phyloP scores from a whole-genome alignment of 192 early-diverging fungal species.

The Coemansia sp. region DNA sequence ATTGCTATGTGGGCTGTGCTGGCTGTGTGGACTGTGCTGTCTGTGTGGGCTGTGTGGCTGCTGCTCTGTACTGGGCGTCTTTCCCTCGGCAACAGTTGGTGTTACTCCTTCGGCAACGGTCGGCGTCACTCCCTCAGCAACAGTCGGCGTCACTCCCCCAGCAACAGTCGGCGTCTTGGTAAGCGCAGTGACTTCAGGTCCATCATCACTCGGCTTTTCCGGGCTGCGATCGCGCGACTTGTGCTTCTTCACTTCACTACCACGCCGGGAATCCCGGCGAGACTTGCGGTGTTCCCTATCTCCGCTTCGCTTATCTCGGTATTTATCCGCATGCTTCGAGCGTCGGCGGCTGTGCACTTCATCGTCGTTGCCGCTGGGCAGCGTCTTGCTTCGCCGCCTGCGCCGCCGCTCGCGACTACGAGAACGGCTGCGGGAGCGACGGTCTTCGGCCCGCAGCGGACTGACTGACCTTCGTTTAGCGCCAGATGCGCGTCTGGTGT shows the following conservation, averaged over 20 bases:
- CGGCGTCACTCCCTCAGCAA: too few relatives aligned
- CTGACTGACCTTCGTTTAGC: slow-evolving; percentile 26
- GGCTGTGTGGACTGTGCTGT: neutral
- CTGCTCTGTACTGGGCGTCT: neutral
- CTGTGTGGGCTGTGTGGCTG: neutral
- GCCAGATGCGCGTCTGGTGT: slow-evolving; percentile 9
- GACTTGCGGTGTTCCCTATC: slow-evolving; percentile 9
- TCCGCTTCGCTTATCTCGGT: neutral
- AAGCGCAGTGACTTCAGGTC: neutral
- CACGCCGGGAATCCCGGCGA: slow-evolving; percentile 7
- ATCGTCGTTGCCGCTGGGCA: slow-evolving; percentile 5
- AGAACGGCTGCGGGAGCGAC: slow-evolving; percentile 4
- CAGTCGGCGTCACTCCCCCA: too few relatives aligned
- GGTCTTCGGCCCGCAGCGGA: slow-evolving; percentile 13
- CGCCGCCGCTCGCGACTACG: slow-evolving; percentile 12
- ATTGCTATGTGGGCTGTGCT: neutral
- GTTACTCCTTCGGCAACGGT: neutral
- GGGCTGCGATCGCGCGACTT: neutral
- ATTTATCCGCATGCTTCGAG: neutral
- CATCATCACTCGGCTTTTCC: neutral
- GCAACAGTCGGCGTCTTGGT: neutral
- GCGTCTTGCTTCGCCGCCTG: slow-evolving; percentile 12
- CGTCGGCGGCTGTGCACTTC: neutral
- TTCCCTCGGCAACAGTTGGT: neutral
- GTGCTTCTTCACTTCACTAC: neutral